Percentiles rank a stretch among this genome's conserved stretches.
Conservation (phyloP, 2,329 filamentous ascomycete species). For the Pseudogymnoascus pannorum region DNA sequence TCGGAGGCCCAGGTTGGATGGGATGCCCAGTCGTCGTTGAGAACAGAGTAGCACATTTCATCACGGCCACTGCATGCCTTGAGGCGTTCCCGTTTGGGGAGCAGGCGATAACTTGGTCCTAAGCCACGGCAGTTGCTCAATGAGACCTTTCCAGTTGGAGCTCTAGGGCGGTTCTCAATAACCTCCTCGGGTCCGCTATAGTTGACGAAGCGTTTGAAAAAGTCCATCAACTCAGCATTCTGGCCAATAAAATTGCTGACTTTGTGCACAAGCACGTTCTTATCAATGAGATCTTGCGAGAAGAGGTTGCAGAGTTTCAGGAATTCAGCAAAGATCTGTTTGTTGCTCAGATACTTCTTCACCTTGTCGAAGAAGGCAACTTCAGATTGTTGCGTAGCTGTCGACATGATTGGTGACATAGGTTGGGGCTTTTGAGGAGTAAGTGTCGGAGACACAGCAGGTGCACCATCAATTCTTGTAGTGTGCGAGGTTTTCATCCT, state of each 20-base stretch:
- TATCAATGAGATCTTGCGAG: slow-evolving; percentile 86
- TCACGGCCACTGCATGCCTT: slow-evolving; percentile 92
- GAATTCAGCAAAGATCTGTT: slow-evolving; percentile 90
- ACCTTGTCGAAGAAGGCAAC: slow-evolving; percentile 91
- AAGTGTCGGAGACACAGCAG: slow-evolving; percentile 67
- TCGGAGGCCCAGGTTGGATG: slow-evolving; percentile 98
- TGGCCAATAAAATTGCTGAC: slow-evolving; percentile 79
- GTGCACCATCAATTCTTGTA: slow-evolving; percentile 39
- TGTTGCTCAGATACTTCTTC: slow-evolving; percentile 92
- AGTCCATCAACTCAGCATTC: slow-evolving; percentile 81
- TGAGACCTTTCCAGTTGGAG: slow-evolving; percentile 75
- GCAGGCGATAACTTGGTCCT: slow-evolving; percentile 86
- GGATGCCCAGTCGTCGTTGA: slow-evolving; percentile 98
- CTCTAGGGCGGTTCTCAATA: slow-evolving; percentile 69
- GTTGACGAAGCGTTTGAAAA: slow-evolving; percentile 78
- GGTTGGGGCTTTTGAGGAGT: slow-evolving; percentile 71
- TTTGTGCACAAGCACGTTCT: slow-evolving; percentile 72
- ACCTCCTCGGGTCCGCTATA: slow-evolving; percentile 70
- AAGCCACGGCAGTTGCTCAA: slow-evolving; percentile 93
- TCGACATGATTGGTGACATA: slow-evolving; percentile 65
- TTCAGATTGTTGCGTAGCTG: slow-evolving; percentile 75
- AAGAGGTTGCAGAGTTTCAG: slow-evolving; percentile 95
- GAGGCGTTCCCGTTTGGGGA: slow-evolving; percentile 84
- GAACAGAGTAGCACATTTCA: slow-evolving; percentile 83
- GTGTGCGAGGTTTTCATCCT: slow-evolving; percentile 67